Evolutionary conservation across 2,329 filamentous ascomycete genomes (phyloP).

Genomic region (Colletotrichum paranaense): DNA sequence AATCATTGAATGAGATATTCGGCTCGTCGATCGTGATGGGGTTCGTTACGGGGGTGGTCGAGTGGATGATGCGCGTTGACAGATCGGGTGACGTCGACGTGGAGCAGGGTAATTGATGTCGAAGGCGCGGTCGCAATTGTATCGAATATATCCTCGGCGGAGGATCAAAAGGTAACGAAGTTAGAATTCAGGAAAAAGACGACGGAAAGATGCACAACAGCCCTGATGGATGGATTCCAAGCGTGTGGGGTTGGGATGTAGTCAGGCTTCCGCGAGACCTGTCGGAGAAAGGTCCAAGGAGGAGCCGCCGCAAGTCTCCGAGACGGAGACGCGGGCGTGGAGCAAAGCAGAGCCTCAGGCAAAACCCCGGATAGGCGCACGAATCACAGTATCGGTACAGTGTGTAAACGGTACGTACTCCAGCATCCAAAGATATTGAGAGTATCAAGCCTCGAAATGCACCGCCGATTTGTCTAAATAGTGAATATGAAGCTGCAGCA

Average conservation of each 20-base stretch:
- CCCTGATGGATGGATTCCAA: constrained; percentile 24
- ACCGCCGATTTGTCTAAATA: no score
- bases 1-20: constrained; percentile 16
- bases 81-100: constrained; percentile 34
- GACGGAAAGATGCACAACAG: constrained; percentile 22
- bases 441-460: background rate
- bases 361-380: constrained; percentile 22
- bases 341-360: constrained; percentile 30
- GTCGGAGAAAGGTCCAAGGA: constrained; percentile 25
- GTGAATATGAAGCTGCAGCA: no score
- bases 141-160: background rate
- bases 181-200: background rate
- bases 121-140: background rate
- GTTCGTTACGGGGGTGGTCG: background rate
- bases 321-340: constrained; percentile 29
- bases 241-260: constrained; percentile 35
- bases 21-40: constrained; percentile 25
- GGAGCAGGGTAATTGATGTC: constrained; percentile 4
- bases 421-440: background rate
- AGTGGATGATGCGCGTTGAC: constrained; percentile 28
- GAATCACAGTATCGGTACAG: background rate
- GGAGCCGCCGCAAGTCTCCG: constrained; percentile 32
- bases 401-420: background rate
- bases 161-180: background rate
- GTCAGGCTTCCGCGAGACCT: constrained; percentile 29